phyloP scores from a whole-genome alignment of 306 rosid genomes.

The Casuarina cunninghamiana region DNA sequence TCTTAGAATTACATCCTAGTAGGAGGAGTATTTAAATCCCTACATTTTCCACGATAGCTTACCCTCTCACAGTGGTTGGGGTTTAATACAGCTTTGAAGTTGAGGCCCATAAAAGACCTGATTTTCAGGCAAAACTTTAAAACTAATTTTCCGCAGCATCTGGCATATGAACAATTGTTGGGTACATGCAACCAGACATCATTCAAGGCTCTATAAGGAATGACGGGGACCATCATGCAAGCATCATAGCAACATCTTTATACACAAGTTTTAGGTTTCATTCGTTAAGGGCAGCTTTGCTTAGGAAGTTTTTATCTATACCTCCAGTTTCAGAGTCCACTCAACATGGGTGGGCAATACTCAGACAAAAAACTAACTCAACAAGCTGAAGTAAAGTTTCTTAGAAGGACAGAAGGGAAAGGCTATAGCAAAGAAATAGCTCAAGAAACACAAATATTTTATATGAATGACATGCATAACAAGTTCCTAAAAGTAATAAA shows the following conservation, averaged over 20 bases:
- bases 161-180: background rate
- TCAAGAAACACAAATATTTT: background rate
- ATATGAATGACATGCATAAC: background rate
- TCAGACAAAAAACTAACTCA: background rate
- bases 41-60: background rate
- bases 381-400: background rate
- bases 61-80: background rate
- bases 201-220: background rate
- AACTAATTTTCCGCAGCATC: background rate
- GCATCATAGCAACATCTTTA: background rate
- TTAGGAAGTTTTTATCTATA: background rate
- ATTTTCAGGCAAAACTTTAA: background rate
- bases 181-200: background rate
- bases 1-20: background rate
- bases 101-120: slow-evolving; percentile 1
- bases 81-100: background rate
- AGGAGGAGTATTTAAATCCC: background rate
- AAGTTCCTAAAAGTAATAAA: background rate
- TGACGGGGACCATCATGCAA: background rate
- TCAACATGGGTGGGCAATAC: background rate
- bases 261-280: background rate
- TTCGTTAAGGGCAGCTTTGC: background rate
- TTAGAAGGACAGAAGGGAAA: background rate
- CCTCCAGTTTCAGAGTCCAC: background rate
- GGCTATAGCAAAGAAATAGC: background rate